Evolutionary conservation across 129 eudicot genomes (phyloP), one percentile per base, ranked within the genome.

Genomic region (Gnaphalium uliginosum): DNA sequence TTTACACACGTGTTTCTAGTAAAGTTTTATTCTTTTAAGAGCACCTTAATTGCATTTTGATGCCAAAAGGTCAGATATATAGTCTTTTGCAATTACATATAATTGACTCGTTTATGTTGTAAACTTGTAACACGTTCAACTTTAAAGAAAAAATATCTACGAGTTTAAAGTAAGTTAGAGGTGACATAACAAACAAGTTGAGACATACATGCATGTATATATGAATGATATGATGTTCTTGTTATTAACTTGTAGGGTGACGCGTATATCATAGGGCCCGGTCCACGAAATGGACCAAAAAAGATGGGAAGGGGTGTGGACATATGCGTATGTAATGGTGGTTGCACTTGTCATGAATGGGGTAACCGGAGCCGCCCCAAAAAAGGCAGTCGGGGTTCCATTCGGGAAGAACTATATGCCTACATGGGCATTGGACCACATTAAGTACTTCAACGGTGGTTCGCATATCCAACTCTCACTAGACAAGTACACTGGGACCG

Each of bases 351-450:
- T 85, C 5, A 25, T 80, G 19, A 56, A 70, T 11, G 72, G 26
- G 10, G 90, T 80, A 39, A 66, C 74, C 58, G 97, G 81, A 8
- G 89, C 90, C 17, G 57, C 89, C 7, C 89, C 87, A 3, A 87
- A 58, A 83, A 86, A 68, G 82, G 76, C 97, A 0, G 82, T 86
- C 3, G 79, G 84, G 26, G 97, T 92, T 5, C 83, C 93, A 1
- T 92, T 92, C 29, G 93, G 96, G 18, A 89, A 85, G 61, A 92
- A 92, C 86, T 92, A 92, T 59, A 81, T 82, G 15, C 97, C 97
- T 8, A 87, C 93, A 0, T 92, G 97, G 97, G 93, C 96, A 4
- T 87, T 92, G 30, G 97, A 92, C 78, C 97, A 92, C 78, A 92
- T 92, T 74, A 92, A 92, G 86, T 89, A 89, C 76, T 73, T 73